Evolutionary conservation across 441 rosid species (phyloP).

Genomic region (Erodium moschatum): DNA sequence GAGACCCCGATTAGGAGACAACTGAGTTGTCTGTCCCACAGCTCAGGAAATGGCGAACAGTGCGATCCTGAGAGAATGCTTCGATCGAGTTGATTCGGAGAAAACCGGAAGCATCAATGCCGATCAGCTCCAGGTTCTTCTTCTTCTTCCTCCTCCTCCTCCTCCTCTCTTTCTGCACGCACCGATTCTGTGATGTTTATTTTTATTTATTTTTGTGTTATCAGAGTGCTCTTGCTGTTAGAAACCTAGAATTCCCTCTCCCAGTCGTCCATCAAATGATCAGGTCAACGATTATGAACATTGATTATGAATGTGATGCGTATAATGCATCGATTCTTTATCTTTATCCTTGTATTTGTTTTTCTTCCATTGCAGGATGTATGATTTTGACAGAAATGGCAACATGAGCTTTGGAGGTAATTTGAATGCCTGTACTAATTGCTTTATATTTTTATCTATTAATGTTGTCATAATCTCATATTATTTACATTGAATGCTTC

Average conservation of each 20-base stretch:
- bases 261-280: conserved; percentile 65
- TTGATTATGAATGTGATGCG: neutral
- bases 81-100: conserved; percentile 55
- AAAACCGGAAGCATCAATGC: conserved; percentile 48
- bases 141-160: too few species aligned
- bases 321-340: neutral
- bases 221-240: conserved; percentile 52
- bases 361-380: conserved; percentile 38
- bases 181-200: neutral
- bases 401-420: conserved; percentile 60
- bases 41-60: conserved; percentile 35
- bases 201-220: neutral
- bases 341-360: neutral
- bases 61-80: conserved; percentile 46
- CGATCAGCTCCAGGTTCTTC: conserved; percentile 45
- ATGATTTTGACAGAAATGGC: conserved; percentile 60
- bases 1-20: too few species aligned
- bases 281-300: conserved; percentile 27
- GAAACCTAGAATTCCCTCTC: conserved; percentile 47
- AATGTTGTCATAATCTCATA: too few species aligned
- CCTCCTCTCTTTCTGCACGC: too few species aligned
- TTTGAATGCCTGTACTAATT: neutral
- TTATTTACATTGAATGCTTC: too few species aligned
- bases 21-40: too few species aligned
- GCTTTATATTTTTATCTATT: too few species aligned